These are phyloP conservation scores for Pseudozyma tsukubaensis DNA, from an alignment of 1,284 basidiomycete species.

Conservation along the genomic window DNA sequence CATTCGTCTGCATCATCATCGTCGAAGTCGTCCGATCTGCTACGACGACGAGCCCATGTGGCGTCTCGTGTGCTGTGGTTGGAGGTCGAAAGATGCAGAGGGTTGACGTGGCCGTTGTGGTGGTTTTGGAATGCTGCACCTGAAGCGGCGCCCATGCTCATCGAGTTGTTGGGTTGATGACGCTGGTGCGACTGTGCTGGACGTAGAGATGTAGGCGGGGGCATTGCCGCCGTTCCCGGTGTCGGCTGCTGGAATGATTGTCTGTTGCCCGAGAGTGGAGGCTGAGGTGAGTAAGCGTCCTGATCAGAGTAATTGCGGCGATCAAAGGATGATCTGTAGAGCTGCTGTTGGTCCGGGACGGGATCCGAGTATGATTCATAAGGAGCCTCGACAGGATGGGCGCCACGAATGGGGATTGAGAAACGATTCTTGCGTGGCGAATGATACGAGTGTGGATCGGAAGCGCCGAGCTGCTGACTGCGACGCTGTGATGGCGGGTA, in stretches of 20 bases:
- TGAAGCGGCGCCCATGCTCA: constrained; percentile 12
- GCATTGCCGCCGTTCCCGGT: constrained; percentile 1
- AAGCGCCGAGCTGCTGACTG: constrained; percentile 18
- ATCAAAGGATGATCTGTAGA: constrained; percentile 14
- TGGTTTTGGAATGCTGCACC: constrained; percentile 6
- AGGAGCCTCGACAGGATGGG: constrained; percentile 6
- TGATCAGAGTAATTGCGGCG: constrained; percentile 9
- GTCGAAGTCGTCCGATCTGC: constrained; percentile 10
- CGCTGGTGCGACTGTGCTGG: constrained; percentile 17
- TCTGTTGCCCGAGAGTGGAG: not conserved
- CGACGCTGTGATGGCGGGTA: constrained; percentile 17
- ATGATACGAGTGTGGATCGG: constrained; percentile 2
- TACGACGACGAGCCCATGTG: constrained; percentile 7
- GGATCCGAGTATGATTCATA: constrained; percentile 39
- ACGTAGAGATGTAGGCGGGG: constrained; percentile 23
- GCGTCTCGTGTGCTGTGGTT: constrained; percentile 1
- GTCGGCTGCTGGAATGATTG: constrained; percentile 10
- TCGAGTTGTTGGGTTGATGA: constrained; percentile 17
- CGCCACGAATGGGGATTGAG: constrained; percentile 1
- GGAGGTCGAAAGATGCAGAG: not conserved
- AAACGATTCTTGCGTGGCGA: constrained; percentile 28
- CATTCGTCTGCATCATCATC: constrained; percentile 11
- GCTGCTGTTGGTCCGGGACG: constrained; percentile 10
- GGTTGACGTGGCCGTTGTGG: not conserved
- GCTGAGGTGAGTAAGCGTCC: constrained; percentile 3